phyloP scores from a whole-genome alignment of 441 rosid genomes.

The Aquilaria agallochum region DNA sequence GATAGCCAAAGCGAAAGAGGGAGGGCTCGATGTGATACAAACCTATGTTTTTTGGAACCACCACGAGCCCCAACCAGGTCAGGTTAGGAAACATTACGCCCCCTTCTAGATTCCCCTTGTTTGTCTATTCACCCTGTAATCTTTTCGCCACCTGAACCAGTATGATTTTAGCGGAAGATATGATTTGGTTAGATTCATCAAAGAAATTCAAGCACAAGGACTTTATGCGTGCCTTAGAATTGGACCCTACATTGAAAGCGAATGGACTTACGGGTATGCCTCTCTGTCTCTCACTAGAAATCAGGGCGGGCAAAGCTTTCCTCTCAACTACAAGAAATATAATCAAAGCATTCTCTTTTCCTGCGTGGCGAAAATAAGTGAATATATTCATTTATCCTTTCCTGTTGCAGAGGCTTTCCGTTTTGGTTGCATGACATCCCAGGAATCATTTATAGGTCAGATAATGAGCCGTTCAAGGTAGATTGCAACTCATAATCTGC shows the following conservation, averaged over 20 bases:
- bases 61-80: constrained; percentile 75
- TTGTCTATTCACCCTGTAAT: too few relatives aligned
- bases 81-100: constrained; percentile 30
- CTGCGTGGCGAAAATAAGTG: too few relatives aligned
- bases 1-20: constrained; percentile 75
- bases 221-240: constrained; percentile 77
- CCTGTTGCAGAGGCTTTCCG: constrained; percentile 68
- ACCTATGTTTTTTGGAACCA: constrained; percentile 92
- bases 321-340: too few relatives aligned
- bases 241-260: constrained; percentile 85
- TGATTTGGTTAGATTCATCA: constrained; percentile 72
- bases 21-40: constrained; percentile 82
- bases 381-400: background rate
- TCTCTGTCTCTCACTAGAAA: background rate
- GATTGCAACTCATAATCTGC: background rate
- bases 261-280: constrained; percentile 88
- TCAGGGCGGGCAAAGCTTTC: too few relatives aligned
- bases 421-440: constrained; percentile 93
- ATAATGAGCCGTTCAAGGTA: constrained; percentile 83
- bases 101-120: too few relatives aligned
- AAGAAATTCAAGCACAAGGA: constrained; percentile 76
- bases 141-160: constrained; percentile 21
- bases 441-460: constrained; percentile 68
- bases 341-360: too few relatives aligned
- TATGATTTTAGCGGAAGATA: constrained; percentile 81